Conservation (phyloP, 768 basidiomycete genomes). For the Lactarius hatsudake region DNA sequence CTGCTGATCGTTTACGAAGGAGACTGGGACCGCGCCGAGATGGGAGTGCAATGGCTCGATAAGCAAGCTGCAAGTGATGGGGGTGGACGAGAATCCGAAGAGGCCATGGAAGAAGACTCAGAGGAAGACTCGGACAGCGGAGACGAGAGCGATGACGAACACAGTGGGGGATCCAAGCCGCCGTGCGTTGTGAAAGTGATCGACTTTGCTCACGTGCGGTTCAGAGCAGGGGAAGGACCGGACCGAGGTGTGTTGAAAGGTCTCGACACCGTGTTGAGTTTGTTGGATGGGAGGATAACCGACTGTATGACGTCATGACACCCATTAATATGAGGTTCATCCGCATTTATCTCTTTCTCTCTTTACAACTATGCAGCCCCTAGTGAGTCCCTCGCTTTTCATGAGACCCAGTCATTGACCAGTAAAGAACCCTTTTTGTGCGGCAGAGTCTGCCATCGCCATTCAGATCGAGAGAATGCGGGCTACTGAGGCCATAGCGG, state of each 20-base stretch:
- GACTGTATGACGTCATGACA: conserved; percentile 32
- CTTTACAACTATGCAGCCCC: conserved; percentile 19
- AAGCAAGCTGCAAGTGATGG: conserved; percentile 7
- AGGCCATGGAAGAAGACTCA: conserved; percentile 15
- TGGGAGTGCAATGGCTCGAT: conserved; percentile 20
- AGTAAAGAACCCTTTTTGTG: conserved; percentile 22
- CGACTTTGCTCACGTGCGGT: conserved; percentile 88
- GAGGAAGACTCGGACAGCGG: conserved; percentile 23
- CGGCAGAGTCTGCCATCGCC: conserved; percentile 27
- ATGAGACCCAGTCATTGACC: too few species aligned
- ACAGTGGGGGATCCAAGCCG: not conserved
- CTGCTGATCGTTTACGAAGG: conserved; percentile 81
- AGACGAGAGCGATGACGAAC: not conserved
- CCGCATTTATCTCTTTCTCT: not conserved
- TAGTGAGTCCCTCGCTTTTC: conserved; percentile 9
- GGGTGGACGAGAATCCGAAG: not conserved
- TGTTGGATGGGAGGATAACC: conserved; percentile 61
- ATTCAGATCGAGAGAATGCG: conserved; percentile 26
- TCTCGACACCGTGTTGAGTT: conserved; percentile 56
- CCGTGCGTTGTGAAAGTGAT: conserved; percentile 65
- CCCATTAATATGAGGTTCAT: not conserved
- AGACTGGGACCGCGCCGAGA: conserved; percentile 35
- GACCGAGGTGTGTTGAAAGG: conserved; percentile 79
- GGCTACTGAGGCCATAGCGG: conserved; percentile 24
- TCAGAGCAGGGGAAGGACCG: conserved; percentile 66